These are phyloP conservation scores for Candida tropicalis DNA, from an alignment of 1,139 yeast species.

Conservation along the genomic window DNA sequence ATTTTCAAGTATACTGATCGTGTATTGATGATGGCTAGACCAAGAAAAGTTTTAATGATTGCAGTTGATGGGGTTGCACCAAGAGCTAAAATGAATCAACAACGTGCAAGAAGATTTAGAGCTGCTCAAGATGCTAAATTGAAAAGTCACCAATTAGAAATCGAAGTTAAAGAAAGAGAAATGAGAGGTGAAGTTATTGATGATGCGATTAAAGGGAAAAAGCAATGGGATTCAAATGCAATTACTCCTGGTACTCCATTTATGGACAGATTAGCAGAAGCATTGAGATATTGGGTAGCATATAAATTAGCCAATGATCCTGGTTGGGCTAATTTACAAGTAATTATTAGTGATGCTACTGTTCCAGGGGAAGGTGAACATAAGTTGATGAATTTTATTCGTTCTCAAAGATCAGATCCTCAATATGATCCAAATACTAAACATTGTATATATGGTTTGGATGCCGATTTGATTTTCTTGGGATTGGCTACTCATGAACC, in stretches of 20 bases:
- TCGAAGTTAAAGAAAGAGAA: conserved; percentile 53
- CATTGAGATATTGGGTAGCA: conserved; percentile 87
- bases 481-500: conserved; percentile 98
- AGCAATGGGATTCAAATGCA: conserved; percentile 89
- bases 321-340: conserved; percentile 85
- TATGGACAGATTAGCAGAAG: conserved; percentile 85
- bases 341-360: conserved; percentile 90
- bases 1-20: conserved; percentile 88
- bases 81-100: conserved; percentile 98
- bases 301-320: conserved; percentile 85
- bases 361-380: conserved; percentile 99
- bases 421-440: conserved; percentile 86
- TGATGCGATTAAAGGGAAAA: conserved; percentile 58
- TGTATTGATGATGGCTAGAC: conserved; percentile 90
- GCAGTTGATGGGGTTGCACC: conserved; percentile 99
- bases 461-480: conserved; percentile 95
- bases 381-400: conserved; percentile 91
- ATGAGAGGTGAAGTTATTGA: conserved; percentile 67
- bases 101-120: conserved; percentile 91
- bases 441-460: conserved; percentile 95
- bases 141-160: conserved; percentile 55
- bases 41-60: conserved; percentile 86
- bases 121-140: conserved; percentile 88
- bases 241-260: conserved; percentile 99
- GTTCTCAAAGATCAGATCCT: conserved; percentile 82